phyloP scores from a whole-genome alignment of 768 basidiomycete species.

The Phallus indusiatus region DNA sequence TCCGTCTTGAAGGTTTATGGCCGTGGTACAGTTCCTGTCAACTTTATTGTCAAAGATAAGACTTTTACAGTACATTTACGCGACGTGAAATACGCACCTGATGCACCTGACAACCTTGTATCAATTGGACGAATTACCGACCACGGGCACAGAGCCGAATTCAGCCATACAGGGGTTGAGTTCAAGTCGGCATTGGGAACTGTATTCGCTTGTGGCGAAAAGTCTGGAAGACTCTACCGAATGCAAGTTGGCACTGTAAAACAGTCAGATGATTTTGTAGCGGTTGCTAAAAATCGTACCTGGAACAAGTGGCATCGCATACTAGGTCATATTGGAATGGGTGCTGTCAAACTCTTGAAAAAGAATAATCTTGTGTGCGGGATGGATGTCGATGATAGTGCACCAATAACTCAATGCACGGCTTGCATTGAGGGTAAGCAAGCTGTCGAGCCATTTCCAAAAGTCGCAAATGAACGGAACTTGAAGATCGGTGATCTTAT shows the following conservation, averaged over 20 bases:
- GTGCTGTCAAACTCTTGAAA: constrained; percentile 11
- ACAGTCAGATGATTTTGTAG: background rate
- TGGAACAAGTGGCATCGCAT: constrained; percentile 15
- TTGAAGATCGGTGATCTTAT: constrained; percentile 11
- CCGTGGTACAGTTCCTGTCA: no score
- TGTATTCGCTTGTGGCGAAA: background rate
- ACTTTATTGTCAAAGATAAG: no score
- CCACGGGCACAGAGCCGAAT: background rate
- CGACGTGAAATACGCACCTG: background rate
- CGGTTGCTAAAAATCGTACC: background rate
- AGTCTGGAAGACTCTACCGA: background rate
- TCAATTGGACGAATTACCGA: background rate
- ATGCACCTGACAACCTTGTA: background rate
- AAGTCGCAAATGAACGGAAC: background rate
- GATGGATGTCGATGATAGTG: constrained; percentile 11
- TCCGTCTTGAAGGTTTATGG: no score
- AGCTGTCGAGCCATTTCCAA: constrained; percentile 8
- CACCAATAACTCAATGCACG: background rate
- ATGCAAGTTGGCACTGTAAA: background rate
- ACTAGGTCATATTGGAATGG: constrained; percentile 16
- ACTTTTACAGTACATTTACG: no score
- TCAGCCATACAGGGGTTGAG: background rate
- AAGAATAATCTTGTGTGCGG: constrained; percentile 16
- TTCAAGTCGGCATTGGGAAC: background rate
- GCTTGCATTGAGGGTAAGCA: constrained; percentile 11